Evolutionary conservation across 176 grass and related monocot genomes (phyloP), one percentile per base, ranked within the genome.

Genomic region (Triticum dicoccoides): DNA sequence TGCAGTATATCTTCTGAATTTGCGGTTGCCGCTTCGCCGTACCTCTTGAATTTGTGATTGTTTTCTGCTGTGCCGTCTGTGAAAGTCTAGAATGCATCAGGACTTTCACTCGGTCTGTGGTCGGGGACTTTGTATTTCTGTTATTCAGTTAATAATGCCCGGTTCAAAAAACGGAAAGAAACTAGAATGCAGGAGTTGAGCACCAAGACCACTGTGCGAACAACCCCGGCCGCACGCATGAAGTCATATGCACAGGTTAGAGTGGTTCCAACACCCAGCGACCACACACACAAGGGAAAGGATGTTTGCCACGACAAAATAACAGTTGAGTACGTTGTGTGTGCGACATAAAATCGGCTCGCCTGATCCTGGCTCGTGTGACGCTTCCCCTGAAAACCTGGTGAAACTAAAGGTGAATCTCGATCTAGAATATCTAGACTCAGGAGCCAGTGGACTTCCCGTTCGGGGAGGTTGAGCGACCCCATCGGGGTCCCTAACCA

Each of bases 391-490:
- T 18, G 54, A 20, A 21, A 58, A 58, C 18, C 56, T 21, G 7
- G 2, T 59, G 56, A 59, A 59, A 54, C 0, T 54, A 54, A 59
- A 59, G 56, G 61, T 14, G 45, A 65, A 58, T 34, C 6, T 18
- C 21, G 27, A 21, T 61, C 59, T 67, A 74, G 68, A 89, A 59
- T 23, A 56, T 35, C 44, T 49, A 65, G 52, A 20, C 51, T 54
- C 51, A 0, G 10, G 8, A 20, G 38, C 39, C 37, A 54, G 51
- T 65, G 65, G 79, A 79, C 42, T 73, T 87, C 64, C 11, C 45
- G 39, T 11, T 44, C 58, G 14, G 83, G 77, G 66, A 67, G 11
- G 84, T 83, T 90, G 89, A 90, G 80, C 89, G 72, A 84, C 80
- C 65, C 0, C 23, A 32, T 56, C 81, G 74, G 32, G 37, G 65